Evolutionary conservation across 495 filamentous ascomycete species (phyloP).

Genomic region (Hyaloscypha hepaticicola): DNA sequence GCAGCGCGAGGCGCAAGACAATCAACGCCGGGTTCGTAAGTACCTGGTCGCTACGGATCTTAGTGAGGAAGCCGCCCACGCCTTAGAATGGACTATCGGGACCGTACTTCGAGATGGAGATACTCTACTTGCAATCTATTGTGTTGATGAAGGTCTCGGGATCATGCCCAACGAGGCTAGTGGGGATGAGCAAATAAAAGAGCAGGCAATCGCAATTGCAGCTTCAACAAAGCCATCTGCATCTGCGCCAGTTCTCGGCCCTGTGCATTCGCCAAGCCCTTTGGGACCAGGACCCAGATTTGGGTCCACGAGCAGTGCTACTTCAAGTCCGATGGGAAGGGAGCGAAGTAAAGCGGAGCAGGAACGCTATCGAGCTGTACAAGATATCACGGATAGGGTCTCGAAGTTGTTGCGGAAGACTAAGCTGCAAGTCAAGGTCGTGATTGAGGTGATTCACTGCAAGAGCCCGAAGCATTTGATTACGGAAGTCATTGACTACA

Average conservation of each 20-base stretch:
- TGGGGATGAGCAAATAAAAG: conserved; percentile 60
- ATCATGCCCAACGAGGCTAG: conserved; percentile 33
- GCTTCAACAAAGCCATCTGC: conserved; percentile 18
- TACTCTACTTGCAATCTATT: conserved; percentile 88
- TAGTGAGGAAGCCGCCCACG: conserved; percentile 89
- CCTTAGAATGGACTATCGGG: conserved; percentile 95
- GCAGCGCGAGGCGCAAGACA: conserved; percentile 70
- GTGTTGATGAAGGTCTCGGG: conserved; percentile 80
- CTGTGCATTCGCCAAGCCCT: conserved; percentile 38
- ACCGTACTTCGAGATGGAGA: conserved; percentile 94
- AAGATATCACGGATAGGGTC: conserved; percentile 74
- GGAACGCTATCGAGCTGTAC: conserved; percentile 72
- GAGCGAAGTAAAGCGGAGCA: conserved; percentile 61
- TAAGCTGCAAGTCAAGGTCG: conserved; percentile 81
- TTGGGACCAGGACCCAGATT: conserved; percentile 33
- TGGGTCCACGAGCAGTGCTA: conserved; percentile 24
- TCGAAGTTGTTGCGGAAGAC: conserved; percentile 86
- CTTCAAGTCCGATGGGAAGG: conserved; percentile 29
- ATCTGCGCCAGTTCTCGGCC: conserved; percentile 35
- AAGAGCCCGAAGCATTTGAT: conserved; percentile 88
- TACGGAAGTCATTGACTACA: conserved; percentile 86
- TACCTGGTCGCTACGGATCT: conserved; percentile 93
- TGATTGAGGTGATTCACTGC: conserved; percentile 96
- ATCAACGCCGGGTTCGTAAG: conserved; percentile 71
- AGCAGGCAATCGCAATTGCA: conserved; percentile 59